Base-by-base conservation (phyloP, 345 rosid species). In the Brassica carinata region DNA sequence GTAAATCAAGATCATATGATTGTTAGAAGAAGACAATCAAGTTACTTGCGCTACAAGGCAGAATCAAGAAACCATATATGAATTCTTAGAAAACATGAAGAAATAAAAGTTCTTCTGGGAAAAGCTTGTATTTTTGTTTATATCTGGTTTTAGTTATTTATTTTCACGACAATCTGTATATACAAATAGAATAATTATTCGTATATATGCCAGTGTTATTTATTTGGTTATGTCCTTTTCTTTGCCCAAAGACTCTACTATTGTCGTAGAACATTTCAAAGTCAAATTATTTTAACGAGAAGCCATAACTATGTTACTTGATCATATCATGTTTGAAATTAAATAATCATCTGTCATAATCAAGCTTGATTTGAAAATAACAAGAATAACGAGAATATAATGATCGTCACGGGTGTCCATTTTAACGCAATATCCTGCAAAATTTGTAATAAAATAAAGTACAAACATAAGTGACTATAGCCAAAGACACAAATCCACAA, bases 391-490 rank as follows among this genome's bases (percentile, higher is more conserved):
- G 31, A 78, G 72, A 72, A 73, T 15, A 73, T 15, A 64, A 83
- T 71, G 51, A 83, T 77, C 34, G 87, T 69, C 77, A 86, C 79
- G 8, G 92, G 91, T 69, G 86, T 88, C 91, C 92, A 84, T 88
- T 82, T 88, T 80, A 87, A 55, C 8, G 87, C 89, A 79, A 90
- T 83, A 74, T 63, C 86, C 88, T 89, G 87, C 38, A 36, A 63
- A 29, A 7, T 29, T 67, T 26, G 26, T 9, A 36, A 67, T 45
- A 71, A 10, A 73, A 40, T 5, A 55, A 68, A 19, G 43, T 61
- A 9, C 19, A 45, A 65, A 33, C n/a, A 26, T 71, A 33, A 45
- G 23, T 64, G 51, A 63, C 55, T n/a, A 48, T 62, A 63, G 23
- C 58, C 43, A 51, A 43, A 63, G 8, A 29, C 45, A 53, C 31